A percentile compares a stretch with the other conserved stretches of the same genome.
These are phyloP conservation scores for Effrenium voratum DNA, from an alignment of 73 alveolate species.

Conservation along the genomic window DNA sequence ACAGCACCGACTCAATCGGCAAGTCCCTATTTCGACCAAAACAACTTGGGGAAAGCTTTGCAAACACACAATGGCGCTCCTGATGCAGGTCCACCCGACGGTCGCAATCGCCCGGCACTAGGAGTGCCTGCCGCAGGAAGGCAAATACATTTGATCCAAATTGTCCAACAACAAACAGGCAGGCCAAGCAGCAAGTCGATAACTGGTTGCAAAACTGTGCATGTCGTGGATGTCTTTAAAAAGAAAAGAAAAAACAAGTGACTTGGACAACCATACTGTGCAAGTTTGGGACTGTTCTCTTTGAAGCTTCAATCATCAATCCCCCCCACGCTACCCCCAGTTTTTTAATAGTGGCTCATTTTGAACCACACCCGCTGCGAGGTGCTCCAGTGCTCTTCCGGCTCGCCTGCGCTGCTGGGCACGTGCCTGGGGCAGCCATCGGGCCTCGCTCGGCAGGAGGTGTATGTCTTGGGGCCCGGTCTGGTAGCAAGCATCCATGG, in stretches of 20 bases:
- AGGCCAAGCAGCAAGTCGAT: too few species aligned
- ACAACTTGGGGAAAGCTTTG: background rate
- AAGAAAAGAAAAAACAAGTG: too few species aligned
- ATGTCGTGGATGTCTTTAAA: too few species aligned
- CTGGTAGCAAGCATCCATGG: too few species aligned
- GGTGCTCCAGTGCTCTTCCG: too few species aligned
- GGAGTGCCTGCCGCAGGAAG: slow-evolving; percentile 4
- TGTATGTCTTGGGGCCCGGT: too few species aligned
- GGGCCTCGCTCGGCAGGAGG: slow-evolving; percentile 49
- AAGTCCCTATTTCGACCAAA: background rate
- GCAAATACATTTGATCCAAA: background rate
- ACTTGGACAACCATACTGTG: too few species aligned
- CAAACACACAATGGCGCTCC: slow-evolving; percentile 2
- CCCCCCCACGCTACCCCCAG: slow-evolving; percentile 22
- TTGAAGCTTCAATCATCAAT: background rate
- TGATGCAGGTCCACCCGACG: slow-evolving; percentile 42
- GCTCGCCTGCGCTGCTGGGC: slow-evolving; percentile 32
- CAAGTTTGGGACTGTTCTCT: too few species aligned
- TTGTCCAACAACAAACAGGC: background rate
- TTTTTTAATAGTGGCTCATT: too few species aligned
- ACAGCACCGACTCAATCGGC: background rate
- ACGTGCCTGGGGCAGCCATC: slow-evolving; percentile 81
- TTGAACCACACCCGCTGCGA: too few species aligned
- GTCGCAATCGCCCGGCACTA: background rate
- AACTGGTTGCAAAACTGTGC: too few species aligned